phyloP scores from a whole-genome alignment of 306 rosid species.

The Luffa acutangula region DNA sequence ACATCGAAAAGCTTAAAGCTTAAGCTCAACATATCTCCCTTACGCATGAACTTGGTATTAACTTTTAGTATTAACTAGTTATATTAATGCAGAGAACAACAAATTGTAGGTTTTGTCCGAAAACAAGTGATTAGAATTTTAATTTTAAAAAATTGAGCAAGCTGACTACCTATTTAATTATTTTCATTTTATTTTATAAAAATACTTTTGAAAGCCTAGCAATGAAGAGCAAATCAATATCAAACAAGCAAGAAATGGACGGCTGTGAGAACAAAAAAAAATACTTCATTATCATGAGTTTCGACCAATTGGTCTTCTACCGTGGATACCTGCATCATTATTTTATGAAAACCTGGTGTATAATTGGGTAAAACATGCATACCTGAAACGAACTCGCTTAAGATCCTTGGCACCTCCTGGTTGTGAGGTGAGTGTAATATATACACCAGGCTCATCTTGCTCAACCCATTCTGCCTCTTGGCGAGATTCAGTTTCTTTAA shows the following conservation, averaged over 20 bases:
- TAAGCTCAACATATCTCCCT: neutral
- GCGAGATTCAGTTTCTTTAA: conserved; percentile 63
- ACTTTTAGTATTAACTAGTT: neutral
- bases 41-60: neutral
- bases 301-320: neutral
- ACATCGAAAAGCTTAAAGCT: neutral
- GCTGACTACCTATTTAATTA: neutral
- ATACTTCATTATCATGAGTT: neutral
- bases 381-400: conserved; percentile 99
- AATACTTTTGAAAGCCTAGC: neutral
- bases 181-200: neutral
- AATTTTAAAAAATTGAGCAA: neutral
- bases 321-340: neutral
- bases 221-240: neutral
- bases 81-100: neutral
- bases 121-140: neutral
- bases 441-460: conserved; percentile 96
- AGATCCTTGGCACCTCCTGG: conserved; percentile 88
- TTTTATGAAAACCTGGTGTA: neutral
- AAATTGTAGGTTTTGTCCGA: neutral
- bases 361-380: conserved; percentile 5
- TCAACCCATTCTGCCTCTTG: conserved; percentile 91
- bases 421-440: conserved; percentile 81
- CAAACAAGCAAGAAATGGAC: neutral
- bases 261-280: neutral